Percentiles rank a stretch among this genome's conserved stretches.
Conservation (phyloP, 73 alveolate genomes). For the Uronychia binucleata region DNA sequence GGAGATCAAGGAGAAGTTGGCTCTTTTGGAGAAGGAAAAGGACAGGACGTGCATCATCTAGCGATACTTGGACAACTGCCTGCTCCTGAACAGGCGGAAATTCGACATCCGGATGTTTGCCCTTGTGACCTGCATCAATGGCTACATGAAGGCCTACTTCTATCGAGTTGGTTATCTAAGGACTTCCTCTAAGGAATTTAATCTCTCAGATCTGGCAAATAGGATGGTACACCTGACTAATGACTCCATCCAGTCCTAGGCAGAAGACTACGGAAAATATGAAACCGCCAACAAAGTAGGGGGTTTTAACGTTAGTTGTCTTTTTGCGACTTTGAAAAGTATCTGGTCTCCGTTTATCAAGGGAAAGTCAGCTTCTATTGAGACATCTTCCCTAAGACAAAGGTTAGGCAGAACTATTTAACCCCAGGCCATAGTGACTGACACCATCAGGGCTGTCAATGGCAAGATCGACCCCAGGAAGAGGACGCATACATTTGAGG, state of each 20-base stretch:
- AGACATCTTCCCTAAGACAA: constrained; percentile 69
- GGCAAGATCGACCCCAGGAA: constrained; percentile 64
- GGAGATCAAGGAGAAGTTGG: constrained; percentile 15
- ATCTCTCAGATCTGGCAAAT: constrained; percentile 48
- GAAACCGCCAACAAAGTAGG: constrained; percentile 81
- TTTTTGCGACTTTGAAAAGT: constrained; percentile 74
- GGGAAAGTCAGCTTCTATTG: constrained; percentile 62
- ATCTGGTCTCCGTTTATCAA: constrained; percentile 48
- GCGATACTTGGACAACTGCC: constrained; percentile 79
- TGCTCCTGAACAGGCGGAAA: constrained; percentile 74
- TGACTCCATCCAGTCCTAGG: constrained; percentile 78
- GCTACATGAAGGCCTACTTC: constrained; percentile 62
- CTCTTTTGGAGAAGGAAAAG: not conserved
- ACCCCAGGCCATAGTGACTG: constrained; percentile 46
- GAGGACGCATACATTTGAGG: constrained; percentile 70
- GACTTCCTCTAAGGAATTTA: constrained; percentile 71
- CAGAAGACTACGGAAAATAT: constrained; percentile 81
- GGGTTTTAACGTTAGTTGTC: constrained; percentile 7
- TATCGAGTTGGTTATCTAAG: constrained; percentile 78
- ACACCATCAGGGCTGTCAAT: constrained; percentile 70
- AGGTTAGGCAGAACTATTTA: not conserved
- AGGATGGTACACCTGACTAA: constrained; percentile 78
- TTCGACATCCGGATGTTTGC: constrained; percentile 84
- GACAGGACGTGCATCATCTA: constrained; percentile 56
- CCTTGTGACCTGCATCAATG: constrained; percentile 61